Evolutionary conservation across 1,284 basidiomycete species (phyloP).

Genomic region (Grifola frondosa): DNA sequence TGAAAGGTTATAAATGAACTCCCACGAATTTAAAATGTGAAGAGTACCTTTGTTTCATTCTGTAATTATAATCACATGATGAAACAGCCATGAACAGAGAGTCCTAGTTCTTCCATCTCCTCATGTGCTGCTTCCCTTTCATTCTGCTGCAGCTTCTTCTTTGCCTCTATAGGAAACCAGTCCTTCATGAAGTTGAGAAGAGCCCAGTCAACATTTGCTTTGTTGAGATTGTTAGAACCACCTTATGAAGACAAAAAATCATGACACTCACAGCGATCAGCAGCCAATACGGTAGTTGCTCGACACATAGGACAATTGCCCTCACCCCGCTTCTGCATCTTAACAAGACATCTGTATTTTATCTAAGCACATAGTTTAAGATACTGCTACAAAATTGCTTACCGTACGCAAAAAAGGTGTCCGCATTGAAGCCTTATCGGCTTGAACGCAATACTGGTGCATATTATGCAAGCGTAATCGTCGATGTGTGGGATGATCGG

Average conservation of each 20-base stretch:
- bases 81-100: slow-evolving; percentile 39
- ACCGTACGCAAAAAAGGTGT: slow-evolving; percentile 90
- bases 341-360: slow-evolving; percentile 84
- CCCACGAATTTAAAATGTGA: too few relatives aligned
- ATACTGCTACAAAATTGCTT: slow-evolving; percentile 4
- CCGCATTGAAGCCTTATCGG: slow-evolving; percentile 83
- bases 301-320: slow-evolving; percentile 88
- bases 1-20: too few relatives aligned
- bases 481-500: slow-evolving; percentile 85
- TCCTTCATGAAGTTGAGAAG: slow-evolving; percentile 85
- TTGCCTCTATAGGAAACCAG: slow-evolving; percentile 90
- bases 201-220: slow-evolving; percentile 81
- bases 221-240: slow-evolving; percentile 1
- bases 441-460: slow-evolving; percentile 84
- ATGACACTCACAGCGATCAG: slow-evolving; percentile 64
- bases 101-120: slow-evolving; percentile 64
- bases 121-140: slow-evolving; percentile 77
- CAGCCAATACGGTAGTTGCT: slow-evolving; percentile 70
- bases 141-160: slow-evolving; percentile 76
- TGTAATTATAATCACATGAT: slow-evolving; percentile 19
- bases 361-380: background rate
- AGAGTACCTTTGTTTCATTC: too few relatives aligned
- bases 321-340: slow-evolving; percentile 87
- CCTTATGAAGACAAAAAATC: background rate
- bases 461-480: slow-evolving; percentile 76